Evolutionary conservation across 371 early-diverging fungal species (phyloP).

Genomic region (Vavraia culicis): DNA sequence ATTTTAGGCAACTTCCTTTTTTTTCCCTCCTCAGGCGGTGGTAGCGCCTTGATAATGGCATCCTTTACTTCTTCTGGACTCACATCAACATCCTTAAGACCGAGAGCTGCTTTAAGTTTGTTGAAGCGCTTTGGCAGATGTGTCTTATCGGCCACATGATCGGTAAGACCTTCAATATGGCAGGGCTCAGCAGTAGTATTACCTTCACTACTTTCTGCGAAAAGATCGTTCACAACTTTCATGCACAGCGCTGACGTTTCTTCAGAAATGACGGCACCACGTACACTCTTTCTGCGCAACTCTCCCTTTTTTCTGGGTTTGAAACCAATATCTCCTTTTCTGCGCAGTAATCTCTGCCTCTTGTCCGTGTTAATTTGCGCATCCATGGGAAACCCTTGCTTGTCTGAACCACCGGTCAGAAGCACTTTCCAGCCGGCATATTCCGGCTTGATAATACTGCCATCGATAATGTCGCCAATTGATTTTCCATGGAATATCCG

Average conservation of each 20-base stretch:
- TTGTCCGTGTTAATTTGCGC: slow-evolving; percentile 71
- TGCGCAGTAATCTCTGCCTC: slow-evolving; percentile 75
- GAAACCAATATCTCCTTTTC: slow-evolving; percentile 93
- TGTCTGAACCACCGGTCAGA: slow-evolving; percentile 95
- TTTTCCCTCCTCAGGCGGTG: too few species aligned
- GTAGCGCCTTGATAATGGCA: too few species aligned
- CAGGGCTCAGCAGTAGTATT: too few species aligned
- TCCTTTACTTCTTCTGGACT: too few species aligned
- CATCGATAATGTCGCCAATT: slow-evolving; percentile 78
- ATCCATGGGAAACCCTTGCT: slow-evolving; percentile 67
- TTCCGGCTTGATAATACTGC: slow-evolving; percentile 77
- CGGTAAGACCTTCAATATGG: too few species aligned
- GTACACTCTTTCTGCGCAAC: slow-evolving; percentile 91
- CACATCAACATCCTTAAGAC: too few species aligned
- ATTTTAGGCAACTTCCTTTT: too few species aligned
- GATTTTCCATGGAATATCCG: slow-evolving; percentile 84
- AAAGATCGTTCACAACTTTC: slow-evolving; percentile 76
- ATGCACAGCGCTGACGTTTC: slow-evolving; percentile 78
- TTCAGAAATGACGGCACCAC: slow-evolving; percentile 85
- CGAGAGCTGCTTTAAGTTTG: too few species aligned
- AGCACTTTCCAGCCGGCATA: slow-evolving; percentile 93
- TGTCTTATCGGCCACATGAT: too few species aligned
- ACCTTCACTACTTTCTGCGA: too few species aligned
- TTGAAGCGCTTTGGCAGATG: too few species aligned
- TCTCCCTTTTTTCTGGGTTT: slow-evolving; percentile 83